Percentiles rank a stretch among this genome's conserved stretches.
Conservation (phyloP, 208 protist species). For the Acanthamoeba sp. region DNA sequence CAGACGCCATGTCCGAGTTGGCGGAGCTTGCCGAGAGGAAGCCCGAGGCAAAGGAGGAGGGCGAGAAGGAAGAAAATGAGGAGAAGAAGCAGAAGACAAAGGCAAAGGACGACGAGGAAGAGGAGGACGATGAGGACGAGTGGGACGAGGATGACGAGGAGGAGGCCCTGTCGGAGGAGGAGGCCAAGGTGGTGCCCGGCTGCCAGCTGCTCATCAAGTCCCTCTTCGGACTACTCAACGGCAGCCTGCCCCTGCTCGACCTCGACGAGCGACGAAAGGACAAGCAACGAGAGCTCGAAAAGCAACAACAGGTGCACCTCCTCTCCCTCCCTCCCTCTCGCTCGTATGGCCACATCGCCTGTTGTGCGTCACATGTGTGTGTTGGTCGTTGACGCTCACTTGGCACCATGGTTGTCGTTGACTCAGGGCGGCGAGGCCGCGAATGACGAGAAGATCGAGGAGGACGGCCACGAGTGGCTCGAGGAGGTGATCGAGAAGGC, state of each 20-base stretch:
- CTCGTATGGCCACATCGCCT: too few species aligned
- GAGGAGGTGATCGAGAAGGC: slow-evolving; percentile 26
- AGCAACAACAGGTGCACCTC: background rate
- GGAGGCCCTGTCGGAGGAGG: slow-evolving; percentile 45
- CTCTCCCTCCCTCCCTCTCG: background rate
- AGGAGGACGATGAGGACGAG: slow-evolving; percentile 1
- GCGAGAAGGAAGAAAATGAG: background rate
- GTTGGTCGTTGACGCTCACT: background rate
- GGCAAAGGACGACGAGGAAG: slow-evolving; percentile 29
- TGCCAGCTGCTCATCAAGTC: slow-evolving; percentile 65
- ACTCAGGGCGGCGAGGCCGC: background rate
- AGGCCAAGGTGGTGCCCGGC: slow-evolving; percentile 50
- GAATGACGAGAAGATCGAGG: background rate
- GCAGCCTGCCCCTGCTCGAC: slow-evolving; percentile 22
- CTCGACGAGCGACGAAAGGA: slow-evolving; percentile 57
- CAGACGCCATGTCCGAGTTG: slow-evolving; percentile 51
- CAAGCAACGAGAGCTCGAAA: slow-evolving; percentile 25
- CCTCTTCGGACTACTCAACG: slow-evolving; percentile 58
- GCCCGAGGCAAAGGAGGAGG: background rate
- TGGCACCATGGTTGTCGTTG: background rate
- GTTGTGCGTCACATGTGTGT: background rate
- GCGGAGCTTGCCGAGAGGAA: background rate
- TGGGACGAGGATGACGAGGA: slow-evolving; percentile 42
- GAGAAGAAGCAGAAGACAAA: background rate
- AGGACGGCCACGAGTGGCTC: slow-evolving; percentile 29